Conservation (phyloP, 129 eudicot species). For the Calendula officinalis region DNA sequence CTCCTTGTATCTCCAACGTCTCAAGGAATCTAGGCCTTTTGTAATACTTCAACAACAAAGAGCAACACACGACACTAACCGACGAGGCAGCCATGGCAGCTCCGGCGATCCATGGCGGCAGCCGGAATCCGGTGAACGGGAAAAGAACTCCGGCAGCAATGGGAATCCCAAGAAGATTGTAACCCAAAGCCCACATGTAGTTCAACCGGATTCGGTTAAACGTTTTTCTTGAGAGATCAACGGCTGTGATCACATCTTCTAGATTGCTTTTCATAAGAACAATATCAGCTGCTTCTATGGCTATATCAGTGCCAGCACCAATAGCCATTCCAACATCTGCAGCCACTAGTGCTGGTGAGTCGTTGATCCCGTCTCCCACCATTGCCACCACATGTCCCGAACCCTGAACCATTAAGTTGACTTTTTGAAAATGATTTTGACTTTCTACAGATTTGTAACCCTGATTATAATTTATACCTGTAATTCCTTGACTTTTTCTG, state of each 20-base stretch:
- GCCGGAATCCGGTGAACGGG: constrained; percentile 76
- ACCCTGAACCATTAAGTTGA: constrained; percentile 40
- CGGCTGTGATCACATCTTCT: constrained; percentile 86
- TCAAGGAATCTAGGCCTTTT: constrained; percentile 69
- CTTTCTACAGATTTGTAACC: neutral
- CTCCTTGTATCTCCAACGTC: constrained; percentile 50
- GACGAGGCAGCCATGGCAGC: constrained; percentile 99
- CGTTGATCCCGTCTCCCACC: constrained; percentile 94
- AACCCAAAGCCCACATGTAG: constrained; percentile 89
- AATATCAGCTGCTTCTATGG: constrained; percentile 88
- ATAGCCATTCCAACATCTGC: constrained; percentile 94
- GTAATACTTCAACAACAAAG: constrained; percentile 80
- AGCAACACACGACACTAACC: constrained; percentile 88
- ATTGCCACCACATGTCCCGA: constrained; percentile 65
- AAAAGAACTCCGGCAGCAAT: constrained; percentile 85
- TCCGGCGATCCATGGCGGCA: constrained; percentile 98
- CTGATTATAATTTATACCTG: constrained; percentile 37
- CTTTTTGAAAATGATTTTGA: neutral
- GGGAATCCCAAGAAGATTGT: constrained; percentile 78
- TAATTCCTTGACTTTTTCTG: constrained; percentile 71
- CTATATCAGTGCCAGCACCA: constrained; percentile 88
- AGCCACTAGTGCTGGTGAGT: constrained; percentile 91
- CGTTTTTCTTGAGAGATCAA: constrained; percentile 83
- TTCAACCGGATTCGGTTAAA: constrained; percentile 69
- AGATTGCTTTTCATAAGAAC: constrained; percentile 84